These are phyloP conservation scores for Grosmannia huntii DNA, from an alignment of 2,329 filamentous ascomycete genomes.

Conservation along the genomic window DNA sequence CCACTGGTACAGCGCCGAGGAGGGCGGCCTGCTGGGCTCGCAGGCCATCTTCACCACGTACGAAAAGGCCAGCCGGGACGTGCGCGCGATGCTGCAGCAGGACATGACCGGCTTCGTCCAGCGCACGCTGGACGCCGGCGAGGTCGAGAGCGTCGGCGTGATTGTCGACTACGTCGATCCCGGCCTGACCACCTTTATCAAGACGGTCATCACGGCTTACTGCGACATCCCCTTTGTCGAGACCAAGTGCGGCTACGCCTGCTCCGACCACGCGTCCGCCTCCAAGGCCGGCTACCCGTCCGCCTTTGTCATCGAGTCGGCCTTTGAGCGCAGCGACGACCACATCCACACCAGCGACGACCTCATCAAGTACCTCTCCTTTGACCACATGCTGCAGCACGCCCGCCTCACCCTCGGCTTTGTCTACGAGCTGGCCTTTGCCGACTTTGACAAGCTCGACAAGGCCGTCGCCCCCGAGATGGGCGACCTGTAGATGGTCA, in stretches of 20 bases:
- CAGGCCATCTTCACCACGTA: constrained; percentile 83
- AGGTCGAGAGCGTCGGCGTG: constrained; percentile 77
- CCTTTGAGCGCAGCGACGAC: constrained; percentile 48
- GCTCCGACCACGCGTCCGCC: constrained; percentile 57
- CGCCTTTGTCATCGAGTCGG: constrained; percentile 50
- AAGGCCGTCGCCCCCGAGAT: constrained; percentile 7
- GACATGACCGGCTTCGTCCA: constrained; percentile 92
- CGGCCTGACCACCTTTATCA: constrained; percentile 77
- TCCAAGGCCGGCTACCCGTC: constrained; percentile 53
- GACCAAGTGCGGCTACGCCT: constrained; percentile 41
- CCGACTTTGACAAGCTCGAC: constrained; percentile 20
- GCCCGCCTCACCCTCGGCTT: constrained; percentile 36
- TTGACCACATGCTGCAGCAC: constrained; percentile 54
- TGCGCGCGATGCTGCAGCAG: constrained; percentile 96
- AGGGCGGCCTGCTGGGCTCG: constrained; percentile 74
- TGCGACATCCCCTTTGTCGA: constrained; percentile 55
- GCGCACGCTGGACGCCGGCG: constrained; percentile 68
- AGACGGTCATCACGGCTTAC: constrained; percentile 75
- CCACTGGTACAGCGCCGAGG: constrained; percentile 90
- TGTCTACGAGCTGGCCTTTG: constrained; percentile 31
- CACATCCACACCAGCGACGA: constrained; percentile 65
- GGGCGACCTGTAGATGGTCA: constrained; percentile 11
- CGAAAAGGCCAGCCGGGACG: constrained; percentile 54
- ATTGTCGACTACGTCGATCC: constrained; percentile 86
- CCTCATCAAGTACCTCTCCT: constrained; percentile 54